These are phyloP conservation scores for Boletus vinaceobasis DNA, from an alignment of 768 basidiomycete species.

Conservation along the genomic window DNA sequence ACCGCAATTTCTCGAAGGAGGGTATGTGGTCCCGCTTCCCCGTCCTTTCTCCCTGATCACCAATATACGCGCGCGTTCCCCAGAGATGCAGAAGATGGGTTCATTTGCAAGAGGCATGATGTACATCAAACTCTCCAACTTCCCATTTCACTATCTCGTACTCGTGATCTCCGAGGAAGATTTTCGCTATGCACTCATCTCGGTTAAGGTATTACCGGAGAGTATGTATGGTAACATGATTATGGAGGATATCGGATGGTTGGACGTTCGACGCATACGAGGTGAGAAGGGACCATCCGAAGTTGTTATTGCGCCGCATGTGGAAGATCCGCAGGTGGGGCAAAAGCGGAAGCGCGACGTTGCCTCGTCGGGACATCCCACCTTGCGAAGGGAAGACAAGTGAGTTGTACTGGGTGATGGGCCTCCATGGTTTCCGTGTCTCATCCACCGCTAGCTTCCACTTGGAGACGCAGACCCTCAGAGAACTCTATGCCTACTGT, in stretches of 20 bases:
- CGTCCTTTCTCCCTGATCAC: not conserved
- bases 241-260: conserved; percentile 78
- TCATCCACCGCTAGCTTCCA: conserved; percentile 42
- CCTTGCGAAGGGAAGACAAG: conserved; percentile 26
- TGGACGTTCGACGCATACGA: conserved; percentile 68
- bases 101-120: conserved; percentile 55
- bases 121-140: conserved; percentile 75
- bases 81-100: conserved; percentile 74
- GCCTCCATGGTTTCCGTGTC: not conserved
- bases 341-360: conserved; percentile 32
- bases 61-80: not conserved
- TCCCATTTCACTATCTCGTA: conserved; percentile 80
- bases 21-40: conserved; percentile 40
- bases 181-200: conserved; percentile 80
- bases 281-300: conserved; percentile 35
- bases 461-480: conserved; percentile 66
- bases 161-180: conserved; percentile 75
- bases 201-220: conserved; percentile 51
- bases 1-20: conserved; percentile 62
- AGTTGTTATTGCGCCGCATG: conserved; percentile 8
- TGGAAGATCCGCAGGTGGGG: conserved; percentile 20
- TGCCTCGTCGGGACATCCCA: not conserved
- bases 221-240: conserved; percentile 57
- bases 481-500: conserved; percentile 84
- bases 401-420: conserved; percentile 10